phyloP scores from a whole-genome alignment of 148 eudicot genomes.

The Tetragonia tetragonoides region DNA sequence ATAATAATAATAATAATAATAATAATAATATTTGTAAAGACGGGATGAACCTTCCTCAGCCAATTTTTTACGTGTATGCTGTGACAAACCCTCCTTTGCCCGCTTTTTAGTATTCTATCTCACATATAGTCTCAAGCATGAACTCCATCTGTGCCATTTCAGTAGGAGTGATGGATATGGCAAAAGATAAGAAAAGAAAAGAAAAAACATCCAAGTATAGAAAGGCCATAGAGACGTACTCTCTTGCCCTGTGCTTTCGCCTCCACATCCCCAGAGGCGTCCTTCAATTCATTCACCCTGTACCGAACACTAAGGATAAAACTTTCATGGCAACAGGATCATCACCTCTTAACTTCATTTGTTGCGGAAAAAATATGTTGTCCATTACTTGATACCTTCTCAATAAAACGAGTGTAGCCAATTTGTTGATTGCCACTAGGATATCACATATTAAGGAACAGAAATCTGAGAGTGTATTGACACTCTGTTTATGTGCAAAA shows the following conservation, averaged over 20 bases:
- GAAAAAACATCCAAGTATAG: background rate
- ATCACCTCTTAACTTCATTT: conserved; percentile 89
- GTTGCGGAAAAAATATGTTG: conserved; percentile 11
- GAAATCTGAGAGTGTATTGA: background rate
- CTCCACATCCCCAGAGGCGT: conserved; percentile 44
- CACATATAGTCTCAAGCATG: conserved; percentile 91
- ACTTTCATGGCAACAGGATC: conserved; percentile 86
- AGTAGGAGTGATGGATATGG: background rate
- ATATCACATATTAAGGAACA: no score
- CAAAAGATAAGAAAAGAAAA: conserved; percentile 11
- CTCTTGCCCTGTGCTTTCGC: conserved; percentile 55
- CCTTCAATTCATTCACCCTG: conserved; percentile 71
- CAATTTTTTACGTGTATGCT: conserved; percentile 86
- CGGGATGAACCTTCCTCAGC: conserved; percentile 78
- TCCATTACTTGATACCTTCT: background rate
- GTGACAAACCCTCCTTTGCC: conserved; percentile 66
- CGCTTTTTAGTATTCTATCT: conserved; percentile 90
- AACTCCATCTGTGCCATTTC: conserved; percentile 75
- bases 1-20: background rate
- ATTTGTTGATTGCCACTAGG: background rate
- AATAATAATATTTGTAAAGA: background rate
- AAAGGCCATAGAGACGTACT: conserved; percentile 36
- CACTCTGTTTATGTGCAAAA: background rate
- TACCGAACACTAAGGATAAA: conserved; percentile 69
- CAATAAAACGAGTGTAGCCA: background rate